Base-by-base conservation (phyloP, 768 basidiomycete species). In the Lactarius akahatsu region DNA sequence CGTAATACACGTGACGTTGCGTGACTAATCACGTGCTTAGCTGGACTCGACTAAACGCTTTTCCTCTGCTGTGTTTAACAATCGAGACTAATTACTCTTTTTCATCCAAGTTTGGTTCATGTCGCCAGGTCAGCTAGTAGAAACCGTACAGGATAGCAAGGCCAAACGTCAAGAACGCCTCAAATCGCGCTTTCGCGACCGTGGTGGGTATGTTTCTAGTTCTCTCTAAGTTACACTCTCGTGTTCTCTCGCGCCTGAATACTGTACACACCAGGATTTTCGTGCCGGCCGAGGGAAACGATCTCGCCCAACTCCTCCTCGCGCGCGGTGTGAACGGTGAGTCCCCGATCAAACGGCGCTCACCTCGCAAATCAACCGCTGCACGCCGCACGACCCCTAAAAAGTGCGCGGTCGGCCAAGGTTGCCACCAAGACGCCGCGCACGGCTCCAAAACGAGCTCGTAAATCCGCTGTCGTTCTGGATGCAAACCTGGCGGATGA, bases 141-240 rank as follows among this genome's bases (percentile, higher is more conserved):
- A 72, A 8, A 72, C 80, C 57, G 83, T 85, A 16, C 82, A 86
- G 59, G 86, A 85, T 61, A 90, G 89, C 72, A 80, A 86, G 36
- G 81, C 82, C 0, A 77, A 86, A 57, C 84, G 89, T 54, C 72
- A 85, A 18, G 80, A 87, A 72, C 82, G 87, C 50, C 86, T 85
- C 66, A 85, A 89, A 70, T 80, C 87, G 40, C 79, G 88, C 30
- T 87, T 88, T 74, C 82, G 89, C 61, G 86, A 89, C 75, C 82
- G 76, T 43, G 76, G 76, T n/a, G 76, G 76, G 76, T 77, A 60
- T 32, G 76, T 72, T 26, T 41, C 5, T 38, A 4, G 26, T 26
- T 40, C 18, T 34, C 16, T n/a, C 20, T n/a, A 20, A 10, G 34
- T 34, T 16, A 16, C 38, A 26, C 47, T 26, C n/a, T 50, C 13